Evolutionary conservation across 2,329 filamentous ascomycete genomes (phyloP).

Genomic region (Ophiostoma perfectum): DNA sequence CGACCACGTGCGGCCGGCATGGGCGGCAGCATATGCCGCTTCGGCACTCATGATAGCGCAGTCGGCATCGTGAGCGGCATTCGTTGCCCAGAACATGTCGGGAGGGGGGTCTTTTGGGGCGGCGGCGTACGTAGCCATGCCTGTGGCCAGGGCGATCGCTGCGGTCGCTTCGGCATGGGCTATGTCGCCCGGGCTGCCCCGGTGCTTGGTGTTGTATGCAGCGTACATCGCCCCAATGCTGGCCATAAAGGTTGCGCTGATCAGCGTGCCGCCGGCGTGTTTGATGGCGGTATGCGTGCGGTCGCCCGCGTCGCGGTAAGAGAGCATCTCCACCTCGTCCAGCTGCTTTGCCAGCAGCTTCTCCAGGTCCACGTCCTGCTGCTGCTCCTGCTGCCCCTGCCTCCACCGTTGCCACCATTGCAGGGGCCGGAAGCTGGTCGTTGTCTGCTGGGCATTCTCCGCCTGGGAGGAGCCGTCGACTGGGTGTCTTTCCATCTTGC

Average conservation of each 20-base stretch:
- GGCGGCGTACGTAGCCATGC: not conserved
- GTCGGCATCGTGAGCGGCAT: not conserved
- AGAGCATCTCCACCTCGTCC: no score
- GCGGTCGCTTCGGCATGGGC: not conserved
- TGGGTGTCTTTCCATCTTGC: no score
- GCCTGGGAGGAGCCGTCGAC: no score
- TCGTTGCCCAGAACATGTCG: not conserved
- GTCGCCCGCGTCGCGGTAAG: not conserved
- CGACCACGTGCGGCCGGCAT: not conserved
- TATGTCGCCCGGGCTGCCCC: not conserved
- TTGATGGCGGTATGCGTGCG: not conserved
- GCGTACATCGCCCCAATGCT: not conserved
- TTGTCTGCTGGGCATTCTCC: not conserved
- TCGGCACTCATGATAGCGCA: not conserved
- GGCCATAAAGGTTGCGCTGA: not conserved
- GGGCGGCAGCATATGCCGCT: not conserved
- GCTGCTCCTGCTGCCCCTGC: not conserved
- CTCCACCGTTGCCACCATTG: not conserved
- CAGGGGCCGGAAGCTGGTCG: not conserved
- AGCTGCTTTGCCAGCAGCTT: no score
- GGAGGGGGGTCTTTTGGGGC: not conserved
- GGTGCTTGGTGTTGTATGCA: not conserved
- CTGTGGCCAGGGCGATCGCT: not conserved
- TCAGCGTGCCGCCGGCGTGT: not conserved
- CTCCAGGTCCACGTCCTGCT: not conserved